A percentile compares a stretch with the other conserved stretches of the same genome.
Evolutionary conservation across 108 stramenopile genomes (phyloP).

Genomic region (Halocafeteria seosinensis): DNA sequence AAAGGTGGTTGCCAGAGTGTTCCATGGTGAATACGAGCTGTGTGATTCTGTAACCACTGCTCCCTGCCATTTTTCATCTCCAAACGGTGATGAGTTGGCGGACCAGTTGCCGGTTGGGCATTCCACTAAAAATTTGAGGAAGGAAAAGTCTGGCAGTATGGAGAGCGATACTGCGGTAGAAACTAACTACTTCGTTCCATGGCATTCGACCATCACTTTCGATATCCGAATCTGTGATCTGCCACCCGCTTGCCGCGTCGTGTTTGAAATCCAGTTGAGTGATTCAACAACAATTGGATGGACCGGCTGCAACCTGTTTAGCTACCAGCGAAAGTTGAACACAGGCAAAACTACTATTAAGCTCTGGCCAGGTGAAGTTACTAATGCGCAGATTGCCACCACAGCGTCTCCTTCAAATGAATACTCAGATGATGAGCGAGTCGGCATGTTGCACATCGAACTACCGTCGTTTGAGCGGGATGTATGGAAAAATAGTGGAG

Average conservation of each 20-base stretch:
- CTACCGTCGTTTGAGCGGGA: not conserved
- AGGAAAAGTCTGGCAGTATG: too few relatives aligned
- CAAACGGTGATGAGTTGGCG: too few relatives aligned
- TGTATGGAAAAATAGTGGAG: not conserved
- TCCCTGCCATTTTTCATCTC: too few relatives aligned
- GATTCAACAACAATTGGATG: not conserved
- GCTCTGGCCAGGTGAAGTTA: conserved; percentile 6
- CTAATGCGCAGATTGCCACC: not conserved
- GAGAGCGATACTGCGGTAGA: not conserved
- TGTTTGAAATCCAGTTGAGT: conserved; percentile 6
- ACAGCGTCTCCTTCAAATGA: conserved; percentile 2
- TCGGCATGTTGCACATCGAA: not conserved
- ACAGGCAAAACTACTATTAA: not conserved
- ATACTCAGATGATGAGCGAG: not conserved
- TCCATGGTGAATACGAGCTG: not conserved
- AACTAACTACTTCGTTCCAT: not conserved
- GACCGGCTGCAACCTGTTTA: conserved; percentile 3
- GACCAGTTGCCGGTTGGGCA: not conserved
- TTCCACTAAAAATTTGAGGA: too few relatives aligned
- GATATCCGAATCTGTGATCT: conserved; percentile 8
- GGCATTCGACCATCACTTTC: not conserved
- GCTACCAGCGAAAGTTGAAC: conserved; percentile 1
- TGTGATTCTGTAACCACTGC: not conserved
- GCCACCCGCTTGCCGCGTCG: conserved; percentile 12
- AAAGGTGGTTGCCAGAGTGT: not conserved